These are phyloP conservation scores for Plantago ovata DNA, from an alignment of 257 asterid genomes.

Conservation along the genomic window DNA sequence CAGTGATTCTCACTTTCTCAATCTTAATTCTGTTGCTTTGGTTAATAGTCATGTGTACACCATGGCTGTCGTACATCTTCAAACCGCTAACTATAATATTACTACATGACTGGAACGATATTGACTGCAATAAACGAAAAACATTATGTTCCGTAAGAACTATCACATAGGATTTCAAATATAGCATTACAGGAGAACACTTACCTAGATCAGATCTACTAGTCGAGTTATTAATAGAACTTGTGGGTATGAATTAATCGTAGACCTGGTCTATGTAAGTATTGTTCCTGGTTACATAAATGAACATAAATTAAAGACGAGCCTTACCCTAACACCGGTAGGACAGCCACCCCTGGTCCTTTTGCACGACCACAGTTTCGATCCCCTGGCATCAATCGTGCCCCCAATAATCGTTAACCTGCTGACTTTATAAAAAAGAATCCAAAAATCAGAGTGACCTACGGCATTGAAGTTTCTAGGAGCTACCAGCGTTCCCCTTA, in stretches of 20 bases:
- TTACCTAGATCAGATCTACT: too few species aligned
- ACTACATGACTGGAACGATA: slow-evolving; percentile 52
- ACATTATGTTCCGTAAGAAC: not conserved
- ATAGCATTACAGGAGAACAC: too few species aligned
- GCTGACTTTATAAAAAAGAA: slow-evolving; percentile 56
- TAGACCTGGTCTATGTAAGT: not conserved
- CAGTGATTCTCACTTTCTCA: slow-evolving; percentile 40
- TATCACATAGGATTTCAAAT: too few species aligned
- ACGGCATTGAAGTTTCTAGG: slow-evolving; percentile 39
- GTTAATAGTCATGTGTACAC: slow-evolving; percentile 41
- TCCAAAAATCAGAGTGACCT: slow-evolving; percentile 57
- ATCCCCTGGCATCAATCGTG: slow-evolving; percentile 60
- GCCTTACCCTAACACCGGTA: slow-evolving; percentile 56
- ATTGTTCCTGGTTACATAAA: not conserved
- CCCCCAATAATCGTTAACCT: slow-evolving; percentile 54
- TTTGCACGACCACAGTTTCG: slow-evolving; percentile 55
- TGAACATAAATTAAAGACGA: not conserved
- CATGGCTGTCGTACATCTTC: slow-evolving; percentile 48
- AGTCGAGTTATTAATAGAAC: too few species aligned
- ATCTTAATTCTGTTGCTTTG: slow-evolving; percentile 40
- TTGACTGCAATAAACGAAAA: slow-evolving; percentile 39
- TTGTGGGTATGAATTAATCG: too few species aligned
- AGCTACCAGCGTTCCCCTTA: slow-evolving; percentile 58
- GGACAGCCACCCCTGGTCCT: slow-evolving; percentile 41
- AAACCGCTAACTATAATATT: slow-evolving; percentile 44